These are phyloP conservation scores for Aspergillus tubingensis DNA, from an alignment of 2,329 filamentous ascomycete species.

Conservation along the genomic window DNA sequence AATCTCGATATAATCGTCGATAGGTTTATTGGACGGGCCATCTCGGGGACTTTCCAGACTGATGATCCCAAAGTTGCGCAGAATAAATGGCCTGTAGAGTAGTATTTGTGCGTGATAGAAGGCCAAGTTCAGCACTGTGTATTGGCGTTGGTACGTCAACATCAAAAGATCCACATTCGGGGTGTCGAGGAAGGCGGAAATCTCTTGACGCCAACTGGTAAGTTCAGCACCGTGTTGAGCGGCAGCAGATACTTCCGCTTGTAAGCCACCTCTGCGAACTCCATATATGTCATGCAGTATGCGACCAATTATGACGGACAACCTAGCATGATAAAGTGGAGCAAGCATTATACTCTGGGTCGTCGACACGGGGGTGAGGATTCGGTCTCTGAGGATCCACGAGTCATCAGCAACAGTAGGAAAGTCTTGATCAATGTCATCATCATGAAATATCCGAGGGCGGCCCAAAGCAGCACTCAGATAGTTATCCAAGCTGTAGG, in stretches of 20 bases:
- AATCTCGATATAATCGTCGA: constrained; percentile 26
- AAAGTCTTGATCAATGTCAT: constrained; percentile 24
- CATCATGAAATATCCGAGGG: constrained; percentile 22
- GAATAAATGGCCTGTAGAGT: constrained; percentile 35
- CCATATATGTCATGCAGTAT: constrained; percentile 50
- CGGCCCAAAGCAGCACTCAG: constrained; percentile 21
- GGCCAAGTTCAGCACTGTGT: constrained; percentile 38
- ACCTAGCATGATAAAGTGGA: constrained; percentile 47
- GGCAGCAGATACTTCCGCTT: constrained; percentile 36
- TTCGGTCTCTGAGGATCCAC: constrained; percentile 19
- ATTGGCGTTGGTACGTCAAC: constrained; percentile 51
- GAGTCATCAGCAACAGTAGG: constrained; percentile 24
- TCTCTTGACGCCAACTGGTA: constrained; percentile 48
- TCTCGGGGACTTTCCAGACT: constrained; percentile 16
- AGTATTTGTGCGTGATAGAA: constrained; percentile 39
- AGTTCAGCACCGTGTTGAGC: constrained; percentile 47
- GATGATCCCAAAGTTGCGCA: constrained; percentile 28
- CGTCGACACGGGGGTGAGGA: constrained; percentile 26
- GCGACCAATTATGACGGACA: constrained; percentile 48
- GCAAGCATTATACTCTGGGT: constrained; percentile 48
- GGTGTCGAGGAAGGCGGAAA: constrained; percentile 36
- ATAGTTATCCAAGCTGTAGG: constrained; percentile 24
- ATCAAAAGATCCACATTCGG: constrained; percentile 40
- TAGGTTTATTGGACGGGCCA: constrained; percentile 16
- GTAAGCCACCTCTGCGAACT: constrained; percentile 13